phyloP scores from a whole-genome alignment of 306 rosid species.

The Acacia melanoxylon region DNA sequence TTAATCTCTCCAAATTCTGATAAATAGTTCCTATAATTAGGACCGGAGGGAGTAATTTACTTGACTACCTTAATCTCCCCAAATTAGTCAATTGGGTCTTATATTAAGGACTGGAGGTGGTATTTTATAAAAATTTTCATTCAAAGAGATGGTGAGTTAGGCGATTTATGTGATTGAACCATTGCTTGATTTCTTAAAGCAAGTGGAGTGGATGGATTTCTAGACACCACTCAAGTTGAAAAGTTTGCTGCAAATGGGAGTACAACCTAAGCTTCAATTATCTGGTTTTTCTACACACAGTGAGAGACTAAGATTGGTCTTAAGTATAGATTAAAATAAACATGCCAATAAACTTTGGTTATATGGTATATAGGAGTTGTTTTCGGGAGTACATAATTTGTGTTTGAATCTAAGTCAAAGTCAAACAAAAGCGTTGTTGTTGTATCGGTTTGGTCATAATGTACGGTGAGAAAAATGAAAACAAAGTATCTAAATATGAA shows the following conservation, averaged over 20 bases:
- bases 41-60: no score
- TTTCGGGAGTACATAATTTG: not conserved
- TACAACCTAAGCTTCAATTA: not conserved
- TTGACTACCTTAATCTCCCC: no score
- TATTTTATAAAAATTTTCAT: not conserved
- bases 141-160: not conserved
- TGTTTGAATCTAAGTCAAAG: not conserved
- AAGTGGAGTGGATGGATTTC: conserved; percentile 40
- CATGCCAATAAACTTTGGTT: not conserved
- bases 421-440: not conserved
- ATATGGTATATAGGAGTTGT: not conserved
- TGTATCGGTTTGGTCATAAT: not conserved
- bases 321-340: not conserved
- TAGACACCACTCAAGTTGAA: conserved; percentile 47
- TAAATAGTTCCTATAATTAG: no score
- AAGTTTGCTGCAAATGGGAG: conserved; percentile 35
- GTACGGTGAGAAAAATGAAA: not conserved
- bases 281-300: not conserved
- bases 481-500: not conserved
- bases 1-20: no score
- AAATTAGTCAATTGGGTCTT: not conserved
- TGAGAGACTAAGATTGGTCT: not conserved
- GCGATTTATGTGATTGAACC: not conserved
- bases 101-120: not conserved
- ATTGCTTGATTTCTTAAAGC: conserved; percentile 49